Percentiles rank a stretch among this genome's conserved stretches.
These are phyloP conservation scores for Colletotrichum falcatum DNA, from an alignment of 2,329 filamentous ascomycete species.

Conservation along the genomic window DNA sequence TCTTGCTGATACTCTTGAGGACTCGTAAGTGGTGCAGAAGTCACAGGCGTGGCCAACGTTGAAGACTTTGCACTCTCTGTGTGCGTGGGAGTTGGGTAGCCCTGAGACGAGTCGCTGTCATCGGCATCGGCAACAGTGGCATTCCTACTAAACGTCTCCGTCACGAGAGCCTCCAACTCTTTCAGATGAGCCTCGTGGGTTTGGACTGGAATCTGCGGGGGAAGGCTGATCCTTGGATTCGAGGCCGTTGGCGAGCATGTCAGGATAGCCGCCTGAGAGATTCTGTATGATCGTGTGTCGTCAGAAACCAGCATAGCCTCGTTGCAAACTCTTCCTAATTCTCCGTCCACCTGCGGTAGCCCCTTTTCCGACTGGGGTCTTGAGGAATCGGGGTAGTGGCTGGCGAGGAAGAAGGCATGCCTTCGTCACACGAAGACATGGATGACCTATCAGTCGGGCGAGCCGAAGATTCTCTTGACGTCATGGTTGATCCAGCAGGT, in stretches of 20 bases:
- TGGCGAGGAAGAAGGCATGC: conserved; percentile 49
- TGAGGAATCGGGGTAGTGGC: conserved; percentile 55
- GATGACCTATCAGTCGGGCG: conserved; percentile 38
- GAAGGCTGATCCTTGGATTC: conserved; percentile 35
- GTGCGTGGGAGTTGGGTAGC: conserved; percentile 24
- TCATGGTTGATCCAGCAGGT: conserved; percentile 17
- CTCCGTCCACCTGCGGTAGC: conserved; percentile 41
- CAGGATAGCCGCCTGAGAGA: conserved; percentile 30
- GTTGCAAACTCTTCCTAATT: conserved; percentile 33
- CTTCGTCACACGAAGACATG: conserved; percentile 52
- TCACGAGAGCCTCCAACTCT: conserved; percentile 36
- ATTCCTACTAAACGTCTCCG: conserved; percentile 34
- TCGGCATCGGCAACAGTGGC: conserved; percentile 36
- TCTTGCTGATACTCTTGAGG: conserved; percentile 17
- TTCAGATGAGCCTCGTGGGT: conserved; percentile 29
- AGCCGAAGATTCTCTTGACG: conserved; percentile 33
- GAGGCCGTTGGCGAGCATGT: conserved; percentile 18
- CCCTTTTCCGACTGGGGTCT: conserved; percentile 56
- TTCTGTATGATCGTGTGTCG: conserved; percentile 37
- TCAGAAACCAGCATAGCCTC: conserved; percentile 35
- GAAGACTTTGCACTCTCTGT: conserved; percentile 27
- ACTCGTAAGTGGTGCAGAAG: conserved; percentile 20
- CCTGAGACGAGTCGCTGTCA: conserved; percentile 35
- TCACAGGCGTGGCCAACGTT: conserved; percentile 15
- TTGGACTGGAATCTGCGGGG: conserved; percentile 32